A percentile compares a stretch with the other conserved stretches of the same genome.
These are phyloP conservation scores for Bolboschoenus planiculmis DNA, from an alignment of 176 grass and related monocot species.

Conservation along the genomic window DNA sequence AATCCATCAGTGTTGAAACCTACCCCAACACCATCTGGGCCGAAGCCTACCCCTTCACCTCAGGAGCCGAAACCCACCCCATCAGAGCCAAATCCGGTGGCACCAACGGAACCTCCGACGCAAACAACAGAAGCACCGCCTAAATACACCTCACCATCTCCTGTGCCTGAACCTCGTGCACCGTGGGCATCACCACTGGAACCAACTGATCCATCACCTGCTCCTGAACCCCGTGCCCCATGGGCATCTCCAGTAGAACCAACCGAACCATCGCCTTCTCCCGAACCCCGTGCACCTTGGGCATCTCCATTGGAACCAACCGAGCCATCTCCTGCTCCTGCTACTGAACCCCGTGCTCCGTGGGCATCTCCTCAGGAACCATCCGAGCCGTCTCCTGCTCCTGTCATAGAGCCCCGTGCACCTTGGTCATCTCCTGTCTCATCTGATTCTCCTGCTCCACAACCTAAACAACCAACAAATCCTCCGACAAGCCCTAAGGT, in stretches of 20 bases:
- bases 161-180: neutral
- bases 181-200: neutral
- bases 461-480: neutral
- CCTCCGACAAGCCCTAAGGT: neutral
- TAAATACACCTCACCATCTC: neutral
- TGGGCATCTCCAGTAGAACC: neutral
- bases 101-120: neutral
- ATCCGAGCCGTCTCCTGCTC: neutral
- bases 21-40: constrained; percentile 10
- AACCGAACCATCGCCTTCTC: neutral
- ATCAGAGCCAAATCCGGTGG: neutral
- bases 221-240: neutral
- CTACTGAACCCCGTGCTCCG: neutral
- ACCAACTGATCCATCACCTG: neutral
- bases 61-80: constrained; percentile 9
- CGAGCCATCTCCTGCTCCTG: neutral
- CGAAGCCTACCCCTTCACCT: constrained; percentile 10
- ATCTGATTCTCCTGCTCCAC: neutral
- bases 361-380: neutral
- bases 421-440: neutral
- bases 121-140: constrained; percentile 3
- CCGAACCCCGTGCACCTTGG: neutral
- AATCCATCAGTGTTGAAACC: neutral
- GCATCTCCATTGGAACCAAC: constrained; percentile 1
- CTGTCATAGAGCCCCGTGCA: neutral